A percentile compares a stretch with the other conserved stretches of the same genome.
Conservation (phyloP, 2,329 filamentous ascomycete genomes). For the Leptosphaerulina australis region DNA sequence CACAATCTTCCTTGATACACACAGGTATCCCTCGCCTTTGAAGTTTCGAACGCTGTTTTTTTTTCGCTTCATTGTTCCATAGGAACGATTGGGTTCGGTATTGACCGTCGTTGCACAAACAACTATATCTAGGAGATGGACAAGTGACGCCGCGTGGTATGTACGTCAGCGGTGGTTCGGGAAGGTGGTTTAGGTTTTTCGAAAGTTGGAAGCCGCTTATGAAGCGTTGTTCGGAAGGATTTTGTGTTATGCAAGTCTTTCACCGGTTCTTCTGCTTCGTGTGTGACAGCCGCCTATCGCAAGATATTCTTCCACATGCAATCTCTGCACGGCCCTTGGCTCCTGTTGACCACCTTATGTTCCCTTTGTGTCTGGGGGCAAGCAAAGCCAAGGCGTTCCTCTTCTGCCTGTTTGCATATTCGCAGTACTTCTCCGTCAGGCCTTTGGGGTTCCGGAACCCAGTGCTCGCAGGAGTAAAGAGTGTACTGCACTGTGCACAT, state of each 20-base stretch:
- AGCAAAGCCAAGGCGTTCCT: slow-evolving; percentile 32
- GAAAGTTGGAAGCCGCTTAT: background rate
- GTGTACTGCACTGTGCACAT: slow-evolving; percentile 46
- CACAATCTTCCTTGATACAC: background rate
- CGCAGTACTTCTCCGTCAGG: slow-evolving; percentile 36
- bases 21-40: background rate
- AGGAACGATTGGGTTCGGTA: background rate
- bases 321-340: slow-evolving; percentile 40
- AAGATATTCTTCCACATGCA: slow-evolving; percentile 39
- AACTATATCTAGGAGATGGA: background rate
- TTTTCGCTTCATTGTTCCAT: background rate
- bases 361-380: slow-evolving; percentile 37
- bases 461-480: slow-evolving; percentile 41
- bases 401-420: slow-evolving; percentile 38
- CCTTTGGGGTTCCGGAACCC: slow-evolving; percentile 38
- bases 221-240: background rate
- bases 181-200: too few species aligned
- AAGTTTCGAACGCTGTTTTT: too few species aligned
- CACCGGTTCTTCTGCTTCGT: background rate
- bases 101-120: background rate
- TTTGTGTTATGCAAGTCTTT: slow-evolving; percentile 10
- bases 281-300: background rate
- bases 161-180: background rate
- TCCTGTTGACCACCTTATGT: slow-evolving; percentile 40
- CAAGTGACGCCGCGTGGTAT: background rate